Conservation (phyloP, 306 rosid genomes). For the Gastrolobium bilobum region DNA sequence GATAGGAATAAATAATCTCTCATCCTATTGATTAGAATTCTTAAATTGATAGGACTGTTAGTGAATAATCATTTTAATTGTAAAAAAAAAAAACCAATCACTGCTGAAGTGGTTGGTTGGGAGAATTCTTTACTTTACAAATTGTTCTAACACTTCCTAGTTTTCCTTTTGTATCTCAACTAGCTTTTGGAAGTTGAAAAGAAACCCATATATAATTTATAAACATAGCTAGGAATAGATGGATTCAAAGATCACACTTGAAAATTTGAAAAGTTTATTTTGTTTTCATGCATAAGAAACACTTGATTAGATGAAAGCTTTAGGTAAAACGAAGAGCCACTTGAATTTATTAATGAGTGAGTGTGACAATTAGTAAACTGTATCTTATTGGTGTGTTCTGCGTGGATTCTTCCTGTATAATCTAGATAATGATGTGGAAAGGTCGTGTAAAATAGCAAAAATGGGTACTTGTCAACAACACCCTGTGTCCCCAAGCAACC, state of each 20-base stretch:
- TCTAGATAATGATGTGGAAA: neutral
- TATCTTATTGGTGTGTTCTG: conserved; percentile 3
- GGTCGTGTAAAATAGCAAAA: too few species aligned
- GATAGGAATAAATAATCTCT: neutral
- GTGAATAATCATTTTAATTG: too few species aligned
- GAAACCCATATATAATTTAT: neutral
- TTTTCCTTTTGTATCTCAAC: too few species aligned
- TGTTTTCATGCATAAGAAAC: neutral
- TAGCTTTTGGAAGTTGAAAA: neutral
- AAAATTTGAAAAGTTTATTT: neutral
- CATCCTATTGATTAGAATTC: too few species aligned
- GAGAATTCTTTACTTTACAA: too few species aligned
- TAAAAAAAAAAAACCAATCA: too few species aligned
- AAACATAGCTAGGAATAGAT: neutral
- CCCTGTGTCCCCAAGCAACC: conserved; percentile 13
- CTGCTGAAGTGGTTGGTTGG: too few species aligned
- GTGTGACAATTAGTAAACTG: neutral
- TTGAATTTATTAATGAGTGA: neutral
- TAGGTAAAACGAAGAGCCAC: neutral
- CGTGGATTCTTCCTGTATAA: neutral
- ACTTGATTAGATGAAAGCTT: neutral
- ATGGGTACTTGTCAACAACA: neutral
- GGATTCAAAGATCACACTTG: neutral
- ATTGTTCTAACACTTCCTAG: too few species aligned
- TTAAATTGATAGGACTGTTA: too few species aligned